phyloP scores from a whole-genome alignment of 345 rosid genomes.

The Pelargonium nanum region DNA sequence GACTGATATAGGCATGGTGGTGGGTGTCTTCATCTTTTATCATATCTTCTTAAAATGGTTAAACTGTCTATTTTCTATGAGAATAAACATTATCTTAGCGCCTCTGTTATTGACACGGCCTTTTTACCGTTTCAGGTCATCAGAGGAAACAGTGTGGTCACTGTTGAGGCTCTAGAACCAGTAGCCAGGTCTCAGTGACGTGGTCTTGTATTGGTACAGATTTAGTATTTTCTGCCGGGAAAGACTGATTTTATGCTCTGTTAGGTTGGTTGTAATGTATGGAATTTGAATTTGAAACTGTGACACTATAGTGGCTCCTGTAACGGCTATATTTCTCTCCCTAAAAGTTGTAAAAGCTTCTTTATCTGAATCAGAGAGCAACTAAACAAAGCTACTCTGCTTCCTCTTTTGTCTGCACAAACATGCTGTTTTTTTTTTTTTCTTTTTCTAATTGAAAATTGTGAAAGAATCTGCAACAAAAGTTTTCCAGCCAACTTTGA shows the following conservation, averaged over 20 bases:
- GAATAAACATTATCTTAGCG: neutral
- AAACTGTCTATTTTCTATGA: neutral
- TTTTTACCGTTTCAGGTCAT: constrained; percentile 11
- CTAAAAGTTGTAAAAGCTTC: no score
- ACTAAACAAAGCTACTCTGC: no score
- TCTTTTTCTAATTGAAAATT: no score
- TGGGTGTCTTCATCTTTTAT: constrained; percentile 5
- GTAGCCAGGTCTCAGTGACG: constrained; percentile 11
- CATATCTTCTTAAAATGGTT: neutral
- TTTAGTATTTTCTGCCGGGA: neutral
- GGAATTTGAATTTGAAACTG: neutral
- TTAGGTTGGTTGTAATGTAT: neutral
- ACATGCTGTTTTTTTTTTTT: no score
- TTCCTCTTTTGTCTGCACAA: no score
- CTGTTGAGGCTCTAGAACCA: constrained; percentile 21
- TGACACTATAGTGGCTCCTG: no score
- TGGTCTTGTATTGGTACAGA: neutral
- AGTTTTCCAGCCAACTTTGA: no score
- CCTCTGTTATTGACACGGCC: neutral
- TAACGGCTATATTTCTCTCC: no score
- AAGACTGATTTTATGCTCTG: neutral
- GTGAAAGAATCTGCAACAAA: no score
- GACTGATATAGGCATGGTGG: constrained; percentile 22
- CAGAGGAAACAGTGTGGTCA: constrained; percentile 21
- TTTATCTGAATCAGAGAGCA: no score